These are phyloP conservation scores for Rutstroemia sp. DNA, from an alignment of 2,329 filamentous ascomycete species.

Conservation along the genomic window DNA sequence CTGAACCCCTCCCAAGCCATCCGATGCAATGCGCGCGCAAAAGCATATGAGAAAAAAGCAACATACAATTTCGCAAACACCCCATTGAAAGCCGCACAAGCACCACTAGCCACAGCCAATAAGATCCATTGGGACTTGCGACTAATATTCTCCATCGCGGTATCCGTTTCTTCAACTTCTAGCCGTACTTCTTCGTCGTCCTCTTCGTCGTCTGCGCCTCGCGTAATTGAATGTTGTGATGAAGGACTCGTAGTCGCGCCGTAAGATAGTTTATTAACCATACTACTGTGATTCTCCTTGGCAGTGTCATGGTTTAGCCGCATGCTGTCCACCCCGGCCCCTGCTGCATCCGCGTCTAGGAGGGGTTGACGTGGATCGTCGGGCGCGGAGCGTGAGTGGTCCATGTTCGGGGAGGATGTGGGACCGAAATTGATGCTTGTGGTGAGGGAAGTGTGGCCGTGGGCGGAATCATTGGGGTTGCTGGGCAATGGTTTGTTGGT, in stretches of 20 bases:
- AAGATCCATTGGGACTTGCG: constrained; percentile 51
- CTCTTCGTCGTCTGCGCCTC: neutral
- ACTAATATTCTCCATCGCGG: constrained; percentile 29
- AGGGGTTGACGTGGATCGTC: constrained; percentile 13
- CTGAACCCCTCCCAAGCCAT: neutral
- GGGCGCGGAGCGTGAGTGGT: neutral
- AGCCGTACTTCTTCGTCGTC: neutral
- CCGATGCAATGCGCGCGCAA: neutral
- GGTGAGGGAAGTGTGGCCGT: neutral
- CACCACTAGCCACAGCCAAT: constrained; percentile 65
- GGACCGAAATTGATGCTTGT: neutral
- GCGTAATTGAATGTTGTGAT: neutral
- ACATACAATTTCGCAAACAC: constrained; percentile 67
- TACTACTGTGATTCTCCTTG: neutral
- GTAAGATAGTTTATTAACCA: neutral
- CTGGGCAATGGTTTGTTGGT: neutral
- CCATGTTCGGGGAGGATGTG: neutral
- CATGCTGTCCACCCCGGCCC: neutral
- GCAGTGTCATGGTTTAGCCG: neutral
- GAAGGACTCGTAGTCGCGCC: neutral
- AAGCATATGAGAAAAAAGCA: neutral
- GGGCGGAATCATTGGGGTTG: neutral
- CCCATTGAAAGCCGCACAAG: constrained; percentile 73
- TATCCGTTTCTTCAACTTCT: constrained; percentile 1
- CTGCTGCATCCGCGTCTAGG: constrained; percentile 8